A percentile compares a stretch with the other conserved stretches of the same genome.
These are phyloP conservation scores for Dryas drummondii DNA, from an alignment of 306 rosid species.

Conservation along the genomic window DNA sequence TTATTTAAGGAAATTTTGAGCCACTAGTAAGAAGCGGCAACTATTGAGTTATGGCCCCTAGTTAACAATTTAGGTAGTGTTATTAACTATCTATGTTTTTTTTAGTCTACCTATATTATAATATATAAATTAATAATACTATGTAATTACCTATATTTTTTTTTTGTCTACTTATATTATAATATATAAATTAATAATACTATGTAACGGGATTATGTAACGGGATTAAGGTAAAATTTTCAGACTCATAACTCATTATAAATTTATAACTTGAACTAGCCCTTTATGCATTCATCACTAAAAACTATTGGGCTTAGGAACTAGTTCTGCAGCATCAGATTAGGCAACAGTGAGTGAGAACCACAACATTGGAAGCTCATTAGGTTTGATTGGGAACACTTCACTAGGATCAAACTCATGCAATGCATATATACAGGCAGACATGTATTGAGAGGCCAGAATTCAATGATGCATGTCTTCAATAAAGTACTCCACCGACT, in stretches of 20 bases:
- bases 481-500: background rate
- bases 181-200: no score
- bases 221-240: no score
- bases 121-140: no score
- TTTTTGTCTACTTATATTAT: no score
- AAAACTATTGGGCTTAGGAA: background rate
- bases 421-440: background rate
- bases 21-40: no score
- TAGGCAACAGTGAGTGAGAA: background rate
- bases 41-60: no score
- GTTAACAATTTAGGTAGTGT: no score
- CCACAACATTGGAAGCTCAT: background rate
- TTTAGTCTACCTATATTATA: no score
- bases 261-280: background rate
- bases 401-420: background rate
- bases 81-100: no score
- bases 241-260: background rate
- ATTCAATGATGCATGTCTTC: conserved; percentile 3
- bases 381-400: background rate
- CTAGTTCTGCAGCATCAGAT: background rate
- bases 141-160: no score
- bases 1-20: no score
- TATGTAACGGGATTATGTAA: no score
- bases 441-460: conserved; percentile 3
- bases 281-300: background rate